A percentile compares a stretch with the other conserved stretches of the same genome.
Evolutionary conservation across 495 filamentous ascomycete genomes (phyloP).

Genomic region (Penicillium atrosanguineum): DNA sequence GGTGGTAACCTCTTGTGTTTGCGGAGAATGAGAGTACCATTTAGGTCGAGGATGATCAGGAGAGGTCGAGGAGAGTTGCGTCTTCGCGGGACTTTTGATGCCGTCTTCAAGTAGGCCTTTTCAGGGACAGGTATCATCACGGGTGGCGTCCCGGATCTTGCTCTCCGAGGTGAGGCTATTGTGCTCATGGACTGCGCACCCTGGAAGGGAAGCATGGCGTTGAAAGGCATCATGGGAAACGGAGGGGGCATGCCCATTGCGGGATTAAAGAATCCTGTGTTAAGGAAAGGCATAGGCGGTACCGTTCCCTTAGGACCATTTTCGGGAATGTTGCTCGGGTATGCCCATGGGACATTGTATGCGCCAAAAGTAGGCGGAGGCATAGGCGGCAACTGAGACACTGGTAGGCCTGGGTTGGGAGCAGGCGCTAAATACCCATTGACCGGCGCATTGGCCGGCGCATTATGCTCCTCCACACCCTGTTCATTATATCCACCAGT

Average conservation of each 20-base stretch:
- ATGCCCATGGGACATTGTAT: slow-evolving; percentile 14
- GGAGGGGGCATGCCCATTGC: background rate
- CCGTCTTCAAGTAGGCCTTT: slow-evolving; percentile 42
- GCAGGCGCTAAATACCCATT: too few relatives aligned
- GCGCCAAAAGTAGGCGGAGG: slow-evolving; percentile 11
- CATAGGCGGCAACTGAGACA: background rate
- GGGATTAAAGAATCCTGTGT: slow-evolving; percentile 4
- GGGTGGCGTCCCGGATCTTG: slow-evolving; percentile 14
- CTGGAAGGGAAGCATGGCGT: slow-evolving; percentile 7
- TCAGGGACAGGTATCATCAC: slow-evolving; percentile 33
- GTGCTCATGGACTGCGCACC: slow-evolving; percentile 19
- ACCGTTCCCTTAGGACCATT: background rate
- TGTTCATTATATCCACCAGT: too few relatives aligned
- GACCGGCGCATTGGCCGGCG: background rate
- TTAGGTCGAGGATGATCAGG: slow-evolving; percentile 86
- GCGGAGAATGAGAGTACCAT: slow-evolving; percentile 82
- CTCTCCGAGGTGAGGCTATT: slow-evolving; percentile 6
- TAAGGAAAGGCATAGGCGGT: slow-evolving; percentile 8
- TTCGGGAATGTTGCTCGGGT: slow-evolving; percentile 4
- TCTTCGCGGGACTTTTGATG: slow-evolving; percentile 28
- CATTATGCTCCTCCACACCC: background rate
- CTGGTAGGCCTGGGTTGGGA: background rate
- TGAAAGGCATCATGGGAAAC: slow-evolving; percentile 12
- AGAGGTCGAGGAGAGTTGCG: slow-evolving; percentile 43
- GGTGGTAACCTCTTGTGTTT: slow-evolving; percentile 47